Evolutionary conservation across 1,284 basidiomycete genomes (phyloP).

Genomic region (Malassezia slooffiae): DNA sequence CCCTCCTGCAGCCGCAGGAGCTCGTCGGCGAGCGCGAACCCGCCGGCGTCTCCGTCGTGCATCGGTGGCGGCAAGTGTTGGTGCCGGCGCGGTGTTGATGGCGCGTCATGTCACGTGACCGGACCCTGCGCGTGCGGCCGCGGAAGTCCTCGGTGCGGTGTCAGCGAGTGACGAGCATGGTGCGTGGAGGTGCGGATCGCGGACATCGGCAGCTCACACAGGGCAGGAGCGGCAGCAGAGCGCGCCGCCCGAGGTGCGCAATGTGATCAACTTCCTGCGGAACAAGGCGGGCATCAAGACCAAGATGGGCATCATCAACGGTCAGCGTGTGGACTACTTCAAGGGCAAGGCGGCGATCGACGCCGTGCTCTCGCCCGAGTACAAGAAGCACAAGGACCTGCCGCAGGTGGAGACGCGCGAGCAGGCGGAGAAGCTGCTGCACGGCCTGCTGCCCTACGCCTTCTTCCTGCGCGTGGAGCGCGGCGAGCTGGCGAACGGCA

Average conservation of each 20-base stretch:
- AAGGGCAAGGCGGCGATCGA: slow-evolving; percentile 66
- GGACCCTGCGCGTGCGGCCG: too few species aligned
- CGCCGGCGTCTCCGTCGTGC: slow-evolving; percentile 6
- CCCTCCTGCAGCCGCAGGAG: slow-evolving; percentile 31
- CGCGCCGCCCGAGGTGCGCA: slow-evolving; percentile 28
- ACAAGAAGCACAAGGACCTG: slow-evolving; percentile 70
- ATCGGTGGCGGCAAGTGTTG: neutral
- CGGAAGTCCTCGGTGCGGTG: too few species aligned
- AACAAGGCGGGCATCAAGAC: slow-evolving; percentile 67
- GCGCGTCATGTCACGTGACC: neutral
- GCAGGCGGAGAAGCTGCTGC: slow-evolving; percentile 60
- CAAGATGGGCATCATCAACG: slow-evolving; percentile 76
- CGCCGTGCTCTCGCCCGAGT: slow-evolving; percentile 78
- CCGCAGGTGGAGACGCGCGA: slow-evolving; percentile 53
- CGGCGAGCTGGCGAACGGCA: slow-evolving; percentile 52
- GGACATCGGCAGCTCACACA: too few species aligned
- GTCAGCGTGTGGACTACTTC: slow-evolving; percentile 94
- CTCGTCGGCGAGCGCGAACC: slow-evolving; percentile 35
- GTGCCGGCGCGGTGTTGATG: neutral
- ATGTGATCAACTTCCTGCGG: slow-evolving; percentile 40
- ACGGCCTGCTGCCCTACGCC: slow-evolving; percentile 60
- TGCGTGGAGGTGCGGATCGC: slow-evolving; percentile 1
- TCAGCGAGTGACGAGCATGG: slow-evolving; percentile 2
- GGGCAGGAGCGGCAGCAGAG: slow-evolving; percentile 37
- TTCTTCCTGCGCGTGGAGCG: slow-evolving; percentile 46